A percentile compares a stretch with the other conserved stretches of the same genome.
Evolutionary conservation across 176 grass and related monocot species (phyloP).

Genomic region (Ensete ventricosum): DNA sequence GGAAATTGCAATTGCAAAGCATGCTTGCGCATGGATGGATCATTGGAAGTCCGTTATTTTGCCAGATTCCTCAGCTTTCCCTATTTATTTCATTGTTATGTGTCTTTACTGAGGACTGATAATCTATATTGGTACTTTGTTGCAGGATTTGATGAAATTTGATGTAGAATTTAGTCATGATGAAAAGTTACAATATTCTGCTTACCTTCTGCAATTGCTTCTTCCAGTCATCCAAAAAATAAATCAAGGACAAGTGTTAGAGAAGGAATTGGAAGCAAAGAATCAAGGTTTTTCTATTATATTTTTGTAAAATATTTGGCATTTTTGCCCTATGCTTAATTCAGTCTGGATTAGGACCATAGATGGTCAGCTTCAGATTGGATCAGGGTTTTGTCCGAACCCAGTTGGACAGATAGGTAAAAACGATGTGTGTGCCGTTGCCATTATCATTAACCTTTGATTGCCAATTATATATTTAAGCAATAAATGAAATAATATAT

Average conservation of each 20-base stretch:
- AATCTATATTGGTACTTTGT: not conserved
- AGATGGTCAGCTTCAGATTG: not conserved
- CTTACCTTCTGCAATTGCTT: conserved; percentile 3
- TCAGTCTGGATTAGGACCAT: not conserved
- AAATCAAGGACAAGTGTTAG: not conserved
- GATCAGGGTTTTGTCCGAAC: not conserved
- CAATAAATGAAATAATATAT: no score
- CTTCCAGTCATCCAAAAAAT: conserved; percentile 2
- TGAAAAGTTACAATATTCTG: conserved; percentile 2
- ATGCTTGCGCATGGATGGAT: conserved; percentile 2
- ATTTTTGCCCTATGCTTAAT: not conserved
- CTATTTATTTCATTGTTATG: not conserved
- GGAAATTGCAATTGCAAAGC: conserved; percentile 16
- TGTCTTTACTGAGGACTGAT: not conserved
- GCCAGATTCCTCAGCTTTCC: not conserved
- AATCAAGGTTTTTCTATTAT: not conserved
- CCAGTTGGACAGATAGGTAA: no score
- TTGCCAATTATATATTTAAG: no score
- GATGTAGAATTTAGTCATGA: not conserved
- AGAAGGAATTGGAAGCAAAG: conserved; percentile 7
- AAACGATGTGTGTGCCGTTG: no score
- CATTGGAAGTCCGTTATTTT: not conserved
- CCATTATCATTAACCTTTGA: no score
- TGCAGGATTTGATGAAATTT: not conserved
- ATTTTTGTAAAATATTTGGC: not conserved